Conservation (phyloP, 2,329 filamentous ascomycete genomes). For the Ascochyta clinopodiicola region DNA sequence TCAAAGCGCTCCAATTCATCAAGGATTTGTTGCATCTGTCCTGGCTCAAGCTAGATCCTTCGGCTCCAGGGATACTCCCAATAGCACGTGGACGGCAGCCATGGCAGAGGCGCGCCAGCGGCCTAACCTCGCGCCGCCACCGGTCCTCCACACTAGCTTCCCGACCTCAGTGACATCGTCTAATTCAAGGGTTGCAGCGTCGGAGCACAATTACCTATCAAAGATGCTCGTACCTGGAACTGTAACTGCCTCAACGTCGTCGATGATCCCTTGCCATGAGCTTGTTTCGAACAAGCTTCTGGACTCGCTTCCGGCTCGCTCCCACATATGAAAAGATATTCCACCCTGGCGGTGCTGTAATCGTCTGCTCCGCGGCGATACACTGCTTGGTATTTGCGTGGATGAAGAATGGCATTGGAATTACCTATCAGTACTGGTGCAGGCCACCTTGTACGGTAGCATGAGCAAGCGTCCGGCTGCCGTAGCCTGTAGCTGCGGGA, state of each 20-base stretch:
- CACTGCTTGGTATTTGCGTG: too few species aligned
- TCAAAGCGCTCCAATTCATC: background rate
- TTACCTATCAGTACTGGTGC: too few species aligned
- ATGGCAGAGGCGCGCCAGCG: conserved; percentile 4
- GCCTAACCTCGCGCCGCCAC: background rate
- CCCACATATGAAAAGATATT: background rate
- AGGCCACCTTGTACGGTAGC: too few species aligned
- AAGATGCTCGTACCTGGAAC: background rate
- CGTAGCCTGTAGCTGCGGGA: background rate
- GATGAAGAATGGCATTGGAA: too few species aligned
- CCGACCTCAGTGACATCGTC: background rate
- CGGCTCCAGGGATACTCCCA: background rate
- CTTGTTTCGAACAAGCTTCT: background rate
- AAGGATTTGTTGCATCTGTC: background rate
- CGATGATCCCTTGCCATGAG: background rate
- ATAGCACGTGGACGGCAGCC: background rate
- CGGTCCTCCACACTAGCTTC: background rate
- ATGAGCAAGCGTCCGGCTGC: background rate
- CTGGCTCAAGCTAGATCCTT: background rate
- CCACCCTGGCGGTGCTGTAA: background rate
- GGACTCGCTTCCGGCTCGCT: background rate
- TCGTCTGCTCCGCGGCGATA: too few species aligned
- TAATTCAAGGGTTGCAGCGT: background rate
- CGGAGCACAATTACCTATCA: background rate
- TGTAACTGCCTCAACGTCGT: background rate